phyloP scores from a whole-genome alignment of 768 basidiomycete species.

The Serendipita sp. region DNA sequence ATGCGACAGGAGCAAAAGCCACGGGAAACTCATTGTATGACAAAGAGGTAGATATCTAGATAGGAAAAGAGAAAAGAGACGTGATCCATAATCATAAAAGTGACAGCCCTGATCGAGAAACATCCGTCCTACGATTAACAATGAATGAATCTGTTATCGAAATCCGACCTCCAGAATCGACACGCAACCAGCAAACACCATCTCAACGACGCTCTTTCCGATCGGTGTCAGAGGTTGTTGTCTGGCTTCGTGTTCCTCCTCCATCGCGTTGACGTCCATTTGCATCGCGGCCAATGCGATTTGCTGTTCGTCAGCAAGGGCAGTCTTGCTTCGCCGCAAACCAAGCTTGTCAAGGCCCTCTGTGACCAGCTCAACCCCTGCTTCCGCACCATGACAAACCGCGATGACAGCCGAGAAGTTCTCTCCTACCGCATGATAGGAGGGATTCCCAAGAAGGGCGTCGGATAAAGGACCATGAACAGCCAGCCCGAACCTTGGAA shows the following conservation, averaged over 20 bases:
- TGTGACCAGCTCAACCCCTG: constrained; percentile 52
- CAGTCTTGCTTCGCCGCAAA: constrained; percentile 17
- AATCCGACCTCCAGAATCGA: constrained; percentile 18
- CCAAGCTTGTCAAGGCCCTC: constrained; percentile 67
- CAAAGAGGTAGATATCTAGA: too few species aligned
- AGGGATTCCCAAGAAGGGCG: constrained; percentile 18
- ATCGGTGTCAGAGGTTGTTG: constrained; percentile 29
- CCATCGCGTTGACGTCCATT: constrained; percentile 23
- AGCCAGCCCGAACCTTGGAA: constrained; percentile 53
- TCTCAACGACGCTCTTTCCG: constrained; percentile 34
- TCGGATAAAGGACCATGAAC: constrained; percentile 42
- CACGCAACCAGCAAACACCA: constrained; percentile 39
- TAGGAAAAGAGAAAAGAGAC: too few species aligned
- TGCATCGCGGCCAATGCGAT: constrained; percentile 17
- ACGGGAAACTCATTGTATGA: too few species aligned
- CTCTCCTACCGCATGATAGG: constrained; percentile 10
- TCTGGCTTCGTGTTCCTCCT: constrained; percentile 17
- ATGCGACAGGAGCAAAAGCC: too few species aligned
- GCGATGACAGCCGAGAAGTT: constrained; percentile 20
- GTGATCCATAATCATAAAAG: too few species aligned
- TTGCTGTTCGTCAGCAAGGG: background rate
- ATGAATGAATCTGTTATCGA: background rate
- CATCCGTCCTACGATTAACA: too few species aligned
- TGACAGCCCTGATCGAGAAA: too few species aligned
- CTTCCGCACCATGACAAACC: constrained; percentile 21